Conservation (phyloP, 768 basidiomycete genomes). For the Dioszegia aurantiaca region DNA sequence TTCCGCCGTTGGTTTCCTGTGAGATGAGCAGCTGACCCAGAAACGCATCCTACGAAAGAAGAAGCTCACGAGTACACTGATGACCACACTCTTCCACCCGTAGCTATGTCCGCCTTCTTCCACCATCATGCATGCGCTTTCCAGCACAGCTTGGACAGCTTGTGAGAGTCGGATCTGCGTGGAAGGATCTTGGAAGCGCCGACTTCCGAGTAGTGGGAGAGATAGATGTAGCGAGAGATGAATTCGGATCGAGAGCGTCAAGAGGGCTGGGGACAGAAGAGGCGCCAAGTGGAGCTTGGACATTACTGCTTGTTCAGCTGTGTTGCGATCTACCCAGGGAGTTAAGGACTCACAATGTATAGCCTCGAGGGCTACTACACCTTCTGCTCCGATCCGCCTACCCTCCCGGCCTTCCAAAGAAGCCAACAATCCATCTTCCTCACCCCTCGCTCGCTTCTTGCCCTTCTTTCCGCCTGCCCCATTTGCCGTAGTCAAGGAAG, state of each 20-base stretch:
- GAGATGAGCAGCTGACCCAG: background rate
- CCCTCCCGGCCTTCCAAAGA: conserved; percentile 40
- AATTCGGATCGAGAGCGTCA: conserved; percentile 41
- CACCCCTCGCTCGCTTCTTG: conserved; percentile 48
- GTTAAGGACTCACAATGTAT: conserved; percentile 30
- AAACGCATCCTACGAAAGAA: too few relatives aligned
- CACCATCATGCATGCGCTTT: conserved; percentile 30
- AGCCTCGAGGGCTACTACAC: conserved; percentile 23
- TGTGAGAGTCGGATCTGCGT: conserved; percentile 10
- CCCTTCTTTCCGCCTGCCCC: conserved; percentile 39
- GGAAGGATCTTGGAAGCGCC: background rate
- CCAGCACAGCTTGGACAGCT: conserved; percentile 28
- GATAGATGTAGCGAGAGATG: conserved; percentile 35
- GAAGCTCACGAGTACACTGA: conserved; percentile 30
- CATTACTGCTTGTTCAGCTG: conserved; percentile 26
- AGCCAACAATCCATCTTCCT: conserved; percentile 47
- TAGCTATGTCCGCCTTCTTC: conserved; percentile 34
- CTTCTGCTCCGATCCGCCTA: conserved; percentile 20
- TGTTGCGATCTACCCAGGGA: too few relatives aligned
- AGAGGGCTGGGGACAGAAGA: conserved; percentile 28
- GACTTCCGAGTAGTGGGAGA: conserved; percentile 16
- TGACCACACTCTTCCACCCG: conserved; percentile 44
- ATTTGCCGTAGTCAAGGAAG: conserved; percentile 10
- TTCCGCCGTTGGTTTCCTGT: conserved; percentile 1
- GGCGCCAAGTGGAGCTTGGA: conserved; percentile 32